These are phyloP conservation scores for Thraustochytrium striatum DNA, from an alignment of 352 stramenopile genomes.

Conservation along the genomic window DNA sequence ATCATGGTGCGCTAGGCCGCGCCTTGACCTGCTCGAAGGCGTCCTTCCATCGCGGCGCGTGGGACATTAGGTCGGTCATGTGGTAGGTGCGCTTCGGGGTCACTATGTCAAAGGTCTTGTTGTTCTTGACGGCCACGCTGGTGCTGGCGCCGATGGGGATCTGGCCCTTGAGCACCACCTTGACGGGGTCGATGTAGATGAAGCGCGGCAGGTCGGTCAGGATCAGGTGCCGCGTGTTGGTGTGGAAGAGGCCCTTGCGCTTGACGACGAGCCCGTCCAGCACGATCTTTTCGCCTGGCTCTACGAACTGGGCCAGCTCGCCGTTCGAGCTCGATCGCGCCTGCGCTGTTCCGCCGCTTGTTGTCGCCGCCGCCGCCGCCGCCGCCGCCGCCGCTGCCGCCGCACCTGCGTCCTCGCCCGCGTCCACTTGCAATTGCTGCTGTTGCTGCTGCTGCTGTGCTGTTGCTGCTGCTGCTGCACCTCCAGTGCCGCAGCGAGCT, in stretches of 20 bases:
- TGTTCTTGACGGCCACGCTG: slow-evolving; percentile 37
- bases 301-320: slow-evolving; percentile 33
- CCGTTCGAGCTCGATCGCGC: no score
- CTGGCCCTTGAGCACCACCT: slow-evolving; percentile 43
- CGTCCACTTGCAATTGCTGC: no score
- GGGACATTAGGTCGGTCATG: slow-evolving; percentile 46
- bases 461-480: neutral
- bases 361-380: neutral
- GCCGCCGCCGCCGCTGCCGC: no score
- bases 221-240: slow-evolving; percentile 43
- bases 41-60: slow-evolving; percentile 9
- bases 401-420: neutral
- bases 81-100: slow-evolving; percentile 41
- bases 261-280: slow-evolving; percentile 46
- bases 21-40: slow-evolving; percentile 24
- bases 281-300: slow-evolving; percentile 17
- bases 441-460: neutral
- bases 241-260: slow-evolving; percentile 44
- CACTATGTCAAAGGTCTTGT: slow-evolving; percentile 46
- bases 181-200: slow-evolving; percentile 45
- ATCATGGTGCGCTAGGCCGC: no score
- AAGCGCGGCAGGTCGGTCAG: slow-evolving; percentile 43
- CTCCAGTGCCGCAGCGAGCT: slow-evolving; percentile 29
- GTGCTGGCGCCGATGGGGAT: slow-evolving; percentile 8
- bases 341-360: neutral